Evolutionary conservation across 1,139 yeast genomes (phyloP), one percentile per base, ranked within the genome.

Genomic region (Diutina neorugosa): DNA sequence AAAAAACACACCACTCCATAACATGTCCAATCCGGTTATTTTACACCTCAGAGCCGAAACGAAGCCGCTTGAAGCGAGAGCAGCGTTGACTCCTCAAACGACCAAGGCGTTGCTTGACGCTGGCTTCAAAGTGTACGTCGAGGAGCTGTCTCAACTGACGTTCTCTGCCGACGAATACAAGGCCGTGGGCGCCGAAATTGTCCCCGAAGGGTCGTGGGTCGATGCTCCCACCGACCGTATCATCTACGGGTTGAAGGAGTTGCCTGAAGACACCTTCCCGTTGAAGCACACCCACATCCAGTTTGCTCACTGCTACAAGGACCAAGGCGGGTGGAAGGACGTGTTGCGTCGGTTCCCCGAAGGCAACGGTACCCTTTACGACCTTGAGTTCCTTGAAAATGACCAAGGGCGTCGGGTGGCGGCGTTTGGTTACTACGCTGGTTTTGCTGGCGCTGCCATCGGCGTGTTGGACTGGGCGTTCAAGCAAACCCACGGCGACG

Each of bases 351-450:
- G 98, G 69, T 93, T 90, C 76, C 95, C 95, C 54, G 84, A 80
- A 50, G 99, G 99, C 51, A 81, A 86, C 55, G 98, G 98, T 61
- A 78, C 81, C 11, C 78, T 93, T 60, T 93, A 93, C 67, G 98
- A 94, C 68, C 74, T 93, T 61, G 99, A 94, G 71, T 93, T 93
- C 66, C 77, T 94, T 66, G 95, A 88, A 68, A 89, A 93, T 66
- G 97, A 87, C 61, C 83, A 82, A 65, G 98, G 98, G 42, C 86
- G 98, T 76, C 86, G 98, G 71, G 99, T 94, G 44, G 99, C 98
- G 52, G 98, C 98, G 14, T 93, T 93, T 66, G 98, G 99, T 18
- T 94, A 81, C 75, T 93, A 93, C 68, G 98, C 99, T 51, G 98
- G 98, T 23, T 93, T 94, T 66, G 98, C 98, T 14, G 98, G 98